Evolutionary conservation across 352 stramenopile species (phyloP), one percentile per base, ranked within the genome.

Genomic region (Thalassiosira hispida): DNA sequence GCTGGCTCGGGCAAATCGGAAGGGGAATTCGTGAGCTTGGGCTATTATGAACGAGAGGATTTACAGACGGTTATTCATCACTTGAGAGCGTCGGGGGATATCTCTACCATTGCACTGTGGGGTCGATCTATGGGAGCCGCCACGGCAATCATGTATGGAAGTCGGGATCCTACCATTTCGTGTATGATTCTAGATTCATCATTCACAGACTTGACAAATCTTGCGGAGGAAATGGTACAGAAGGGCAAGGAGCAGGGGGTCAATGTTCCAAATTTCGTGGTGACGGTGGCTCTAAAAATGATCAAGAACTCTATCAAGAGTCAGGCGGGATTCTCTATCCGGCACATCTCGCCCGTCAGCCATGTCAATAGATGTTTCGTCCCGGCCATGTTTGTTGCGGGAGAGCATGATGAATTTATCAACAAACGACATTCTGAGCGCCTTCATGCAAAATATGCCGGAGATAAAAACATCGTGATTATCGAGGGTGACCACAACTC

Each of bases 401-500:
- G 94, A 4, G 92, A 97, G 59, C 92, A 97, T 51, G 97, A 99
- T 87, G 94, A 98, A 47, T 99, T 99, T 82, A 95, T 95, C 66
- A 81, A 90, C 62, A 91, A 92, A 66, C 59, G 82, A 20, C 87
- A 94, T 63, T 90, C 89, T 1, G 83, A 95, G 79, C 62, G 81
- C 11, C 88, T 97, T 20, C 87, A 96, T 79, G 84, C 88, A 14
- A 90, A 92, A 47, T 99, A 99, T 77, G 96, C 95, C 0, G 97
- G 97, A 12, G 97, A 99, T 87, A 99, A 99, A 81, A 99, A 99
- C 77, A 81, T 99, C 1, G 96, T 99, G 9, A 95, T 98, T 59
- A 96, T 99, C 3, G 93, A 98, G 55, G 97, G 97, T 38, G 97
- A 99, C 84, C 97, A 99, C 89, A 99, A 99, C 85, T 98, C 89